Evolutionary conservation across 1,139 yeast species (phyloP).

Genomic region (Zhuliangozyma parablackwelliae): DNA sequence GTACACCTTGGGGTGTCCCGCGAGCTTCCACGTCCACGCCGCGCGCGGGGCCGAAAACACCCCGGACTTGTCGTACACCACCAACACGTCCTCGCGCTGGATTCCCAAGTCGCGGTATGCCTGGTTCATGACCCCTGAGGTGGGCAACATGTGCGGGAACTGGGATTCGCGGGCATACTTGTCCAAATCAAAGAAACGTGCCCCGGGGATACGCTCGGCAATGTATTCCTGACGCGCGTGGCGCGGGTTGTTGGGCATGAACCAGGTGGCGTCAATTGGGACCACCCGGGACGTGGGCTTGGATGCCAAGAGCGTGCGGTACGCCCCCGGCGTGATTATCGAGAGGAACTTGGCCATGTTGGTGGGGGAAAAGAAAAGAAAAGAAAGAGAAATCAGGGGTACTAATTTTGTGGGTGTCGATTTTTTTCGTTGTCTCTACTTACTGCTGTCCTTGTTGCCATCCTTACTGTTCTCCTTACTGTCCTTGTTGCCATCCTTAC

Average conservation of each 20-base stretch:
- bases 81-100: constrained; percentile 49
- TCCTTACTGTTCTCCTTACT: no score
- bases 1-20: constrained; percentile 66
- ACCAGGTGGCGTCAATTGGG: constrained; percentile 91
- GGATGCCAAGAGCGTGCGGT: constrained; percentile 6
- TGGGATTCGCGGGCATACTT: constrained; percentile 51
- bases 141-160: constrained; percentile 90
- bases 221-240: constrained; percentile 56
- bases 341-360: constrained; percentile 1
- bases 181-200: constrained; percentile 82
- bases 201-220: constrained; percentile 55
- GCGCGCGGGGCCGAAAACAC: constrained; percentile 86
- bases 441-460: no score
- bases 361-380: neutral
- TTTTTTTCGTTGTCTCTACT: no score
- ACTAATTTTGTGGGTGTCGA: no score
- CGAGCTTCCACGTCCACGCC: constrained; percentile 80
- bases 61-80: constrained; percentile 84
- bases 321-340: constrained; percentile 2
- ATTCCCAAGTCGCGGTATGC: constrained; percentile 50
- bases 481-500: no score
- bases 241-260: constrained; percentile 68
- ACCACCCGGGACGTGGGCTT: constrained; percentile 36
- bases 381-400: neutral
- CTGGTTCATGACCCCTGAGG: constrained; percentile 46